Base-by-base conservation (phyloP, 805 yeast genomes). In the Starmerella floris region DNA sequence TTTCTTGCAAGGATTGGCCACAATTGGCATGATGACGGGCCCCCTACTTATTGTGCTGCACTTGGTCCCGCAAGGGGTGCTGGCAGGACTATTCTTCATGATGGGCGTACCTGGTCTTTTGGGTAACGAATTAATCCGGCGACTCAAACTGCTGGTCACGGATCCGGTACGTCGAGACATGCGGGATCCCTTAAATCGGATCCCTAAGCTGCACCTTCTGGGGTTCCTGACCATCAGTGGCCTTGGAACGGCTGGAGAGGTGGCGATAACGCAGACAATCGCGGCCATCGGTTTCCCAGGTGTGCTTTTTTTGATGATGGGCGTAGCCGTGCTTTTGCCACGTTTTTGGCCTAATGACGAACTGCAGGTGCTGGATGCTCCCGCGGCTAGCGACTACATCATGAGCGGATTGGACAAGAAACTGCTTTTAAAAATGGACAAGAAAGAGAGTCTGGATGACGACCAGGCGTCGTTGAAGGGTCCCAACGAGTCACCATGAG, bases 251-350 rank as follows among this genome's bases (percentile, higher is more conserved):
- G 79, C 72, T 1, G 80, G 75, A 0, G 97, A 93, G 57, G 79
- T 84, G 50, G 91, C 77, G 0, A 84, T 88, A 26, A 81, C 94
- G 0, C 73, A 78, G 56, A 83, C 95, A 0, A 75, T 69, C 46
- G 97, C 91, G 0, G 96, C 97, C 0, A 83, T 88, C 26, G 97
- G 94, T 2, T 88, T 91, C 56, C 97, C 98, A 0, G 79, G 84
- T 2, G 83, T 91, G 0, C 62, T 88, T 39, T 61, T 88, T 55
- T 45, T 68, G 2, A 70, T 77, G 41, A 87, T 83, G 44, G 69
- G 79, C 20, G 63, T 75, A 1, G 74, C 84, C 11, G 69, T 75
- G 55, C 52, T 70, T 5, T 76, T 93, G 63, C 82, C 81, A 0
- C 59, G 56, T 40, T 56, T 79, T 1, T 80, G 87, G 41, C 77